These are phyloP conservation scores for Curvularia sp. DNA, from an alignment of 2,329 filamentous ascomycete species.

Conservation along the genomic window DNA sequence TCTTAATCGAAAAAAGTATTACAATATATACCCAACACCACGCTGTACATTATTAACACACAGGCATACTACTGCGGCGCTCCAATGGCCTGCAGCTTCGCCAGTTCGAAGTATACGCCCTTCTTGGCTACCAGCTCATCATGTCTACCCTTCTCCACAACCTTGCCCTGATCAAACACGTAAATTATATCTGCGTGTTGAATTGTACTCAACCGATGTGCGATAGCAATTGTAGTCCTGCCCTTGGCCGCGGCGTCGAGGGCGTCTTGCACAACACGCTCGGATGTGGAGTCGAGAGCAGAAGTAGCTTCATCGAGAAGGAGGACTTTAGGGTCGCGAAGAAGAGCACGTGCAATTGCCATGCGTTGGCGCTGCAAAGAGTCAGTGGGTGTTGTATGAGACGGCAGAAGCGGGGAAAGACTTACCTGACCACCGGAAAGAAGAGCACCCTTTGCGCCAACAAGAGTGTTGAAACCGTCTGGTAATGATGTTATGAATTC, in stretches of 20 bases:
- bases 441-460: slow-evolving; percentile 79
- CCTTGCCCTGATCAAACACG: slow-evolving; percentile 88
- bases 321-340: slow-evolving; percentile 88
- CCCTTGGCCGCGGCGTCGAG: slow-evolving; percentile 83
- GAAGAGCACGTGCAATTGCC: slow-evolving; percentile 90
- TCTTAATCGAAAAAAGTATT: slow-evolving; percentile 5
- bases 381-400: slow-evolving; percentile 1
- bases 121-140: slow-evolving; percentile 55
- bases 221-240: slow-evolving; percentile 92
- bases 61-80: slow-evolving; percentile 38
- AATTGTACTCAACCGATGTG: slow-evolving; percentile 89
- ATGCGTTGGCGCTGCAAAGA: slow-evolving; percentile 82
- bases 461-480: slow-evolving; percentile 84
- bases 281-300: slow-evolving; percentile 54
- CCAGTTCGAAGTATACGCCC: slow-evolving; percentile 53
- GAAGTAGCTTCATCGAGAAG: slow-evolving; percentile 52
- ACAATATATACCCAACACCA: slow-evolving; percentile 9
- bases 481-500: slow-evolving; percentile 48
- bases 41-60: background rate
- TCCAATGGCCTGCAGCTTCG: slow-evolving; percentile 46
- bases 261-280: slow-evolving; percentile 81
- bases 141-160: slow-evolving; percentile 89
- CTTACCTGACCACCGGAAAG: slow-evolving; percentile 67
- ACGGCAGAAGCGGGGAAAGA: background rate
- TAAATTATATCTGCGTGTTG: slow-evolving; percentile 95